Base-by-base conservation (phyloP, 2,329 filamentous ascomycete genomes). In the Fusarium nodosum region DNA sequence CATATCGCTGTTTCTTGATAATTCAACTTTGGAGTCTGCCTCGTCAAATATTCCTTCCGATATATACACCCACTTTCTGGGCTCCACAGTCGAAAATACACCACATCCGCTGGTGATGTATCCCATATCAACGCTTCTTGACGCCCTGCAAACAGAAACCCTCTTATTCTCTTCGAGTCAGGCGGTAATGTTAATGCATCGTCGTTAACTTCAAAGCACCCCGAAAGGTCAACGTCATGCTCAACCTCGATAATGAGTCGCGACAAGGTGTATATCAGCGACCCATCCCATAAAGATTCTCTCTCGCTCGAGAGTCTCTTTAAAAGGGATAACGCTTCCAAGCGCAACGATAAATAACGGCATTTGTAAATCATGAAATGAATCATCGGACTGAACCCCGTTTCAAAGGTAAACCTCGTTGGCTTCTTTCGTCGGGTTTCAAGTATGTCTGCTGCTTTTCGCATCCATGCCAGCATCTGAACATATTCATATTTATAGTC, bases 381-480 rank as follows among this genome's bases (percentile, higher is more conserved):
- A 12, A 83, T 74, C 12, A 80, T 64, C 0, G 81, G 79, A 5
- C 76, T 69, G 31, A 79, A 82, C 0, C 80, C 81, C 69, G 80
- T 79, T 58, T 81, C 79, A n/a, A 83, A 82, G 26, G 74, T 79
- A 66, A 83, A 83, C 36, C 74, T 78, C 13, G 74, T 38, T 2
- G 55, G 52, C 3, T 12, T 34, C 7, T 26, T 28, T 1, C 9
- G 26, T 1, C 31, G 41, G 2, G 13, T 13, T 9, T 48, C 52
- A 7, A 36, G 46, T 9, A 28, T 54, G 6, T 41, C 30, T 3
- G 71, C 66, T 16, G 76, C 68, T 7, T 56, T 52, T 0, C 63
- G 54, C 0, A 77, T 78, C 18, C 74, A 67, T 0, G 72, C 60
- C 3, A 82, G 68, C 13, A 82, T 77, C 1, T 65, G 62, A 7